A percentile compares a stretch with the other conserved stretches of the same genome.
phyloP scores from a whole-genome alignment of 2,329 filamentous ascomycete genomes.

The Calonectria leucothoes region DNA sequence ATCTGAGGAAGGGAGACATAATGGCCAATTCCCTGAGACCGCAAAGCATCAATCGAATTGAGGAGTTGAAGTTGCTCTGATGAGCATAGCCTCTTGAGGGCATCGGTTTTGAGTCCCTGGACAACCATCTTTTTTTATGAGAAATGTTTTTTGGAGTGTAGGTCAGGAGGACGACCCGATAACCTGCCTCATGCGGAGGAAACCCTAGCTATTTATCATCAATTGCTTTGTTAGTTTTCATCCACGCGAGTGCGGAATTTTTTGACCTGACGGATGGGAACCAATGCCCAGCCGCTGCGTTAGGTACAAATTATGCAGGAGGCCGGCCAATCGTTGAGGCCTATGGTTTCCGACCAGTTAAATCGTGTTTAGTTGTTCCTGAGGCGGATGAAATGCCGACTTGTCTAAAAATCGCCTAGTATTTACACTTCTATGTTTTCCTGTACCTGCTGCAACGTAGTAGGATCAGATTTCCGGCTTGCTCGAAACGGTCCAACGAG shows the following conservation, averaged over 20 bases:
- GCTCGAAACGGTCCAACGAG: background rate
- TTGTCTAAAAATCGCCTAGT: background rate
- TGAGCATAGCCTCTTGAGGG: background rate
- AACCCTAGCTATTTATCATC: background rate
- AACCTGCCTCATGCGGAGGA: background rate
- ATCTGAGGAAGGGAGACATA: slow-evolving; percentile 56
- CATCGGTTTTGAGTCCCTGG: background rate
- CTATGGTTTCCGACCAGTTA: background rate
- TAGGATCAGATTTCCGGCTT: background rate
- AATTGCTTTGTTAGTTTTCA: too few species aligned
- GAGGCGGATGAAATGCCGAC: background rate
- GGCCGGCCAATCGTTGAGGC: background rate
- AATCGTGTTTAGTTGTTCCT: background rate
- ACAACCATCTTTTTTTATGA: background rate
- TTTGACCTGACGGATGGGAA: background rate
- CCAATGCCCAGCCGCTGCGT: background rate
- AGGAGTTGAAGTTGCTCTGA: background rate
- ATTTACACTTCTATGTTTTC: background rate
- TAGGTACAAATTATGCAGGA: background rate
- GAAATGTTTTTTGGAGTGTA: background rate
- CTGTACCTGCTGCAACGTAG: background rate
- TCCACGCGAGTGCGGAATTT: background rate
- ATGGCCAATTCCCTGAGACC: slow-evolving; percentile 49
- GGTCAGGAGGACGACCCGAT: background rate
- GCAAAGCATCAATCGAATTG: slow-evolving; percentile 34